Base-by-base conservation (phyloP, 2,329 filamentous ascomycete species). In the Microdochium nivale region DNA sequence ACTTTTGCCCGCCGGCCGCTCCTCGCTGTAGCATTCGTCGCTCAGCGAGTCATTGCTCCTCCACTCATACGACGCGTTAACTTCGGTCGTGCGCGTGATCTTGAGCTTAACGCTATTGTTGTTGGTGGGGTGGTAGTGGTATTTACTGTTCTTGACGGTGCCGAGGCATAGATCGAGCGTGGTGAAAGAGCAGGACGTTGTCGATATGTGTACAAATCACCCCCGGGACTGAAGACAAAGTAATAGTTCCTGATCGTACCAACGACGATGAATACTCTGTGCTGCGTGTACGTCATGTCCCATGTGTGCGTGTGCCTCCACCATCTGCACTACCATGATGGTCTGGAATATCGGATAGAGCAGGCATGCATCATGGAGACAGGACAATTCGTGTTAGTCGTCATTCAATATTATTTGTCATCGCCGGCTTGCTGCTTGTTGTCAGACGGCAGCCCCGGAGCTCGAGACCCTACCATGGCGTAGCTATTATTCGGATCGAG, bases 221-320 rank as follows among this genome's bases (percentile, higher is more conserved):
- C 7, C 23, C 40, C n/a, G 21, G n/a, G 10, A n/a, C 21, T 21
- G 40, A 44, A 44, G 40, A 44, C 40, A 24, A 44, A 44, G 40
- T 44, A 44, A 5, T 7, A 44, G 16, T 13, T 44, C 21, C 23
- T 44, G 40, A 44, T 3, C 40, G 23, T 44, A 19, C 40, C 40
- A 13, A 23, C 8, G 3, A 44, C 40, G 14, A 44, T 44, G 40
- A 44, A 44, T 8, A 13, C 23, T 24, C 40, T 25, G 8, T 53
- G 53, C 10, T 53, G 48, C 7, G 21, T 46, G 25, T 55, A 53
- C 14, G 51, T 55, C 16, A 48, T 47, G 13, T 55, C 53, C 53
- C 53, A 53, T 3, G 35, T 53, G 37, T 55, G n/a, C n/a, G 53
- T 2, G 33, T 43, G 10, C 53, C 53, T 2, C 50, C 53, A n/a